Evolutionary conservation across 164 flowering plant genomes (phyloP), one percentile per base, ranked within the genome.

Genomic region (Umbellularia californica): DNA sequence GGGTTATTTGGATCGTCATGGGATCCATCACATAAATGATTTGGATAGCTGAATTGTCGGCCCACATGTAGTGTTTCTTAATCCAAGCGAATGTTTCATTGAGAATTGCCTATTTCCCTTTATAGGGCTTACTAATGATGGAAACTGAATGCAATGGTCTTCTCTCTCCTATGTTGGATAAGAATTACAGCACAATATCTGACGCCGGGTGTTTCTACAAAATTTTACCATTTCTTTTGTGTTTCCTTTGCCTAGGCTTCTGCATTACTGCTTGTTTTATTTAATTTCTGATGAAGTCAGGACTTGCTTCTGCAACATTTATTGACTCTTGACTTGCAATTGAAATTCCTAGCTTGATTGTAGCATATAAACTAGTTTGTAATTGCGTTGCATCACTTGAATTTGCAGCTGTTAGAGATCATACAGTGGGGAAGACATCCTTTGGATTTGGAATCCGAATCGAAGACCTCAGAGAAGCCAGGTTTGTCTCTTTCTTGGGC

Each of bases 401-500:
- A 15, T 64, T 15, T 83, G 83, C 91, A 95, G 98, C 94, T 75
- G 87, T 84, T 72, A 83, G 93, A 82, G 93, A 92, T 85, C 94
- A 86, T 75, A 72, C 23, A 13, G 75, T 71, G 74, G 91, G 91
- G 72, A 82, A 76, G 19, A 86, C 90, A 20, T 74, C 85, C 15
- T 87, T 83, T 78, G 98, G 97, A 50, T 88, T 92, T 66, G 95
- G 94, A 79, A 60, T 95, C 41, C 92, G 88, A 22, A 81, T 89
- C 1, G 97, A 95, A 72, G 90, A 90, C 79, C 86, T 95, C 35
- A 82, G 97, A 84, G 90, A 92, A 86, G 97, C 95, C 83, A 91
- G 97, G 98, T 94, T 79, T 41, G 71, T 69, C 58, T 67, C 17
- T 67, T 33, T 67, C 47, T 73, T 65, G 30, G 9, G 58, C 69